Conservation (phyloP, 2,329 filamentous ascomycete species). For the Aspergillus melleus region DNA sequence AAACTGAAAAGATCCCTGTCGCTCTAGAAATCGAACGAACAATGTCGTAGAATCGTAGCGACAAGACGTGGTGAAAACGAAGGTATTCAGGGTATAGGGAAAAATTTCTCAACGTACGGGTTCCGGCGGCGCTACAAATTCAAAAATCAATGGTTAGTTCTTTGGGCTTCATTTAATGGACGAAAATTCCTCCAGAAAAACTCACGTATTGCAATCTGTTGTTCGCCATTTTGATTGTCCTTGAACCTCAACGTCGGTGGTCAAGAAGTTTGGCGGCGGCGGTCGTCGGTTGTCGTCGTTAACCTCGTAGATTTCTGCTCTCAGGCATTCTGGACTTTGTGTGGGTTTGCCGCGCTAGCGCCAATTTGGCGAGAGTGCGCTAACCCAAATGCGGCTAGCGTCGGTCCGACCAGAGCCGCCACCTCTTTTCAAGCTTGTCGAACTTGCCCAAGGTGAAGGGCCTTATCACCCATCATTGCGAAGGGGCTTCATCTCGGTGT, state of each 20-base stretch:
- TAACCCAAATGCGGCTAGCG: conserved; percentile 31
- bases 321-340: conserved; percentile 42
- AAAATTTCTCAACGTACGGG: conserved; percentile 62
- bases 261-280: conserved; percentile 41
- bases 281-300: conserved; percentile 45
- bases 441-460: conserved; percentile 20
- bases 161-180: neutral
- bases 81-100: conserved; percentile 20
- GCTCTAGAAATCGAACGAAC: conserved; percentile 9
- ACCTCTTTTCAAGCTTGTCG: conserved; percentile 37
- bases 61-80: conserved; percentile 15
- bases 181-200: conserved; percentile 7
- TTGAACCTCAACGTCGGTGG: conserved; percentile 43
- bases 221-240: conserved; percentile 53
- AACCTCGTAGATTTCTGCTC: conserved; percentile 41
- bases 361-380: conserved; percentile 35
- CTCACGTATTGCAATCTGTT: conserved; percentile 54
- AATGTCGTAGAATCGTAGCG: conserved; percentile 17
- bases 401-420: conserved; percentile 29
- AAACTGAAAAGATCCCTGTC: conserved; percentile 7
- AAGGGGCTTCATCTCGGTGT: conserved; percentile 26
- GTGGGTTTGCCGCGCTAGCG: conserved; percentile 46
- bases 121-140: conserved; percentile 68
- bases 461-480: conserved; percentile 31
- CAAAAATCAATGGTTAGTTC: conserved; percentile 9